A percentile compares a stretch with the other conserved stretches of the same genome.
phyloP scores from a whole-genome alignment of 2,329 filamentous ascomycete genomes.

The Ophidiomyces ophidiicola region DNA sequence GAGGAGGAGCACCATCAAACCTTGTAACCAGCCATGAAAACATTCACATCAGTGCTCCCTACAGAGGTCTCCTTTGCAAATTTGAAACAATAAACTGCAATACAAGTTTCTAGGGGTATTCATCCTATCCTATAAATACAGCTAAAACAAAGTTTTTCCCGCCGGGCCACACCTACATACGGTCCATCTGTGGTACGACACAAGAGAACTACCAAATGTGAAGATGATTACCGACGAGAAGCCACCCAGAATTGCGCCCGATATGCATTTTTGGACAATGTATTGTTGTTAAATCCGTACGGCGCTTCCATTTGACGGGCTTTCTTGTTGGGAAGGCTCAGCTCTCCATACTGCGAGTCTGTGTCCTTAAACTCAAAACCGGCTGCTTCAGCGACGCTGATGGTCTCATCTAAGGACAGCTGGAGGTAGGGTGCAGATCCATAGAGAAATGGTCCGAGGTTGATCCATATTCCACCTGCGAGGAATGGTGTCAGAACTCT shows the following conservation, averaged over 20 bases:
- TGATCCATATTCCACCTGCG: conserved; percentile 46
- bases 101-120: too few species aligned
- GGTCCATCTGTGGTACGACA: too few species aligned
- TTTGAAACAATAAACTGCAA: too few species aligned
- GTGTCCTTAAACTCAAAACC: conserved; percentile 43
- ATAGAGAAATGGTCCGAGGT: conserved; percentile 46
- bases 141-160: too few species aligned
- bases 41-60: too few species aligned
- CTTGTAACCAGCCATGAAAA: too few species aligned
- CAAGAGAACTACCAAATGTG: too few species aligned
- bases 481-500: background rate
- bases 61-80: too few species aligned
- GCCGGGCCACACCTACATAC: too few species aligned
- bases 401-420: conserved; percentile 43
- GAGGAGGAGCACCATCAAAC: too few species aligned
- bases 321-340: conserved; percentile 32
- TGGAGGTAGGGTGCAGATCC: conserved; percentile 45
- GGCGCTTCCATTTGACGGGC: conserved; percentile 39
- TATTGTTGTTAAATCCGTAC: conserved; percentile 42
- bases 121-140: too few species aligned
- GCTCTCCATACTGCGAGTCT: conserved; percentile 30
- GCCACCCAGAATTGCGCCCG: conserved; percentile 46
- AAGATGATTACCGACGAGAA: conserved; percentile 2
- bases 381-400: conserved; percentile 37
- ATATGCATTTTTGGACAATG: conserved; percentile 43